Base-by-base conservation (phyloP, 2,329 filamentous ascomycete species). In the Paracoccidioides lutzii region DNA sequence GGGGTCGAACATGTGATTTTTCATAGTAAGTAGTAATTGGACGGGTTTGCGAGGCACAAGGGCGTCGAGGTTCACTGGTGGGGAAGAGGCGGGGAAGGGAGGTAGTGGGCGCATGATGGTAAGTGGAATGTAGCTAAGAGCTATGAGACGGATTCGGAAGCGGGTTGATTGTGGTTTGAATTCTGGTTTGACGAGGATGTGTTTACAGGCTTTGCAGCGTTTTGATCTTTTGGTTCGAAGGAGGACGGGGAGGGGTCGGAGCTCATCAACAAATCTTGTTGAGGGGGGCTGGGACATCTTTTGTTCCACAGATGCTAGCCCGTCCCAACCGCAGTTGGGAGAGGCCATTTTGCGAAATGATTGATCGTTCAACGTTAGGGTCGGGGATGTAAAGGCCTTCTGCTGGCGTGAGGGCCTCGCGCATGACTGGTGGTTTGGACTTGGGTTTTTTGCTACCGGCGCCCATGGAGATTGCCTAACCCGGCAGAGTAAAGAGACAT, bases 121-220 rank as follows among this genome's bases (percentile, higher is more conserved):
- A 57, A 83, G 83, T 0, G 93, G 93, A 59, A 98, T 88, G 71
- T 94, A 91, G 67, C 85, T 89, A 55, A 85, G 81, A 28, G 93
- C 94, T 4, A 97, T 84, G 0, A 97, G 80, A 55, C 88, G 87
- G 69, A 98, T 96, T 65, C 91, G 87, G 79, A 93, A 97, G 35
- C 90, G 85, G 5, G 87, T 93, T 53, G 87, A 91, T 49, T 83
- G 82, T 37, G 95, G 84, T 71, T 97, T 98, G 57, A 84, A 81
- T 71, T 98, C 93, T 12, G 91, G 93, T 69, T 95, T 94, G 59
- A 89, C 87, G 63, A 98, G 85, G 67, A 97, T 96, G 73, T 97
- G 91, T 10, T 93, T 85, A 72, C 93, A 98, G 9, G 85, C 81
- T 52, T 88, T 86, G 71, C 93, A 98, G 48, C 93, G 88, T 73